These are phyloP conservation scores for Xerocomus nothofagi DNA, from an alignment of 1,284 basidiomycete species.

Conservation along the genomic window DNA sequence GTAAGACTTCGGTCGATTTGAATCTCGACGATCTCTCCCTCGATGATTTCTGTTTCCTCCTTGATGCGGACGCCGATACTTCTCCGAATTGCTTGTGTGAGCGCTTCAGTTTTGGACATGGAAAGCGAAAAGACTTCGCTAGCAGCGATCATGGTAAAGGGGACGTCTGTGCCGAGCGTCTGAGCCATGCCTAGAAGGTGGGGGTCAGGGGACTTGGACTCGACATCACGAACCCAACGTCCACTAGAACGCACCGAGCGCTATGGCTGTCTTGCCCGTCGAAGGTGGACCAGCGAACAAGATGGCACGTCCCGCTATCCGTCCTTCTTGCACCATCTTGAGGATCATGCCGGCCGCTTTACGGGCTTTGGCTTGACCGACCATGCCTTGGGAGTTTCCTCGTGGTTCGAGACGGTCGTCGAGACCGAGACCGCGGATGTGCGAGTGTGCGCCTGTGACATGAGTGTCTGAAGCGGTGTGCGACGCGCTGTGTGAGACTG, in stretches of 20 bases:
- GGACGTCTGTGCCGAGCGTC: slow-evolving; percentile 89
- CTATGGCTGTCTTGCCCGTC: slow-evolving; percentile 97
- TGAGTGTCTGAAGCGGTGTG: background rate
- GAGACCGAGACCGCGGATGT: slow-evolving; percentile 92
- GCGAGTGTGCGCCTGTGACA: slow-evolving; percentile 86
- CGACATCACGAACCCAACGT: too few species aligned
- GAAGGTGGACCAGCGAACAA: slow-evolving; percentile 96
- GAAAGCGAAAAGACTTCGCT: slow-evolving; percentile 97
- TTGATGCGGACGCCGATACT: slow-evolving; percentile 97
- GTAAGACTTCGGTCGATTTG: slow-evolving; percentile 97
- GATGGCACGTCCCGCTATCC: slow-evolving; percentile 93
- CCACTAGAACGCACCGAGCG: slow-evolving; percentile 65
- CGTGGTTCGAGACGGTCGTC: slow-evolving; percentile 91
- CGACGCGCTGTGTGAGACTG: slow-evolving; percentile 16
- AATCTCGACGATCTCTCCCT: slow-evolving; percentile 98
- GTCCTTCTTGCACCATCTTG: slow-evolving; percentile 96
- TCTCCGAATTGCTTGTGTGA: slow-evolving; percentile 94
- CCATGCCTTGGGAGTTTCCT: slow-evolving; percentile 90
- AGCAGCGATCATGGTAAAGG: slow-evolving; percentile 96
- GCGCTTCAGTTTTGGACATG: slow-evolving; percentile 98
- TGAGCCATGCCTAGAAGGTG: slow-evolving; percentile 87
- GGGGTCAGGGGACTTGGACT: background rate
- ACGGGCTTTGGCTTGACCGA: slow-evolving; percentile 92
- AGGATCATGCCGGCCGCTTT: slow-evolving; percentile 97
- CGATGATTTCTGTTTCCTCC: slow-evolving; percentile 96